Conservation (phyloP, 2,329 filamentous ascomycete genomes). For the Stemphylium beticola region DNA sequence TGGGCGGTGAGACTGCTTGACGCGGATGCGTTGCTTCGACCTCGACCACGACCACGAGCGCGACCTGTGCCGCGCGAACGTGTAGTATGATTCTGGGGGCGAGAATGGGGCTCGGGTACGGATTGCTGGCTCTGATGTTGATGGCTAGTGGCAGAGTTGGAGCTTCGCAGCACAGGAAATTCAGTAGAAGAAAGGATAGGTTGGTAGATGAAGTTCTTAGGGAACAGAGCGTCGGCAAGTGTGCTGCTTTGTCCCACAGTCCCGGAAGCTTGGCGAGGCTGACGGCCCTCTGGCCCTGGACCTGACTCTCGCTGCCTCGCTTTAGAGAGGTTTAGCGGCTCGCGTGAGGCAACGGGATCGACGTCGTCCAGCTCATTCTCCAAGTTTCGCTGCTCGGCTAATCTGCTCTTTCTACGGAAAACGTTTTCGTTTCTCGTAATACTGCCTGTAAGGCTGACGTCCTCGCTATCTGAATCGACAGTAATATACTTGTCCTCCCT, state of each 20-base stretch:
- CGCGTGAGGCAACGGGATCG: constrained; percentile 18
- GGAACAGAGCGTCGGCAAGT: constrained; percentile 14
- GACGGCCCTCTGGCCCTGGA: constrained; percentile 10
- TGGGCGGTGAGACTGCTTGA: not conserved
- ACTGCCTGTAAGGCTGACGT: not conserved
- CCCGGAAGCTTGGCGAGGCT: constrained; percentile 28
- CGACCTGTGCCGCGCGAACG: not conserved
- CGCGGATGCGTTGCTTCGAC: constrained; percentile 4
- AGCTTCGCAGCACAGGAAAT: not conserved
- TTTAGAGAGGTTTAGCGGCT: constrained; percentile 28
- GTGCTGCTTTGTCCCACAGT: constrained; percentile 16
- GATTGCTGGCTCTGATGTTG: not conserved
- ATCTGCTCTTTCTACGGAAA: not conserved
- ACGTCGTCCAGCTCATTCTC: constrained; percentile 15
- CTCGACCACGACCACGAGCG: not conserved
- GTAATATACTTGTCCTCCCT: constrained; percentile 23
- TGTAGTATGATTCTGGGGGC: not conserved
- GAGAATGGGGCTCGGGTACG: not conserved
- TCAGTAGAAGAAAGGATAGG: not conserved
- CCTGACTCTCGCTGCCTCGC: not conserved
- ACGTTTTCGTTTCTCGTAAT: not conserved
- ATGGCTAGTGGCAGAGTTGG: not conserved
- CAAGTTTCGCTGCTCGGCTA: not conserved
- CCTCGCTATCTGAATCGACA: constrained; percentile 17
- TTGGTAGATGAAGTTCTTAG: constrained; percentile 1